Evolutionary conservation across 2,329 filamentous ascomycete species (phyloP).

Genomic region (Pseudocercospora macadamiae): DNA sequence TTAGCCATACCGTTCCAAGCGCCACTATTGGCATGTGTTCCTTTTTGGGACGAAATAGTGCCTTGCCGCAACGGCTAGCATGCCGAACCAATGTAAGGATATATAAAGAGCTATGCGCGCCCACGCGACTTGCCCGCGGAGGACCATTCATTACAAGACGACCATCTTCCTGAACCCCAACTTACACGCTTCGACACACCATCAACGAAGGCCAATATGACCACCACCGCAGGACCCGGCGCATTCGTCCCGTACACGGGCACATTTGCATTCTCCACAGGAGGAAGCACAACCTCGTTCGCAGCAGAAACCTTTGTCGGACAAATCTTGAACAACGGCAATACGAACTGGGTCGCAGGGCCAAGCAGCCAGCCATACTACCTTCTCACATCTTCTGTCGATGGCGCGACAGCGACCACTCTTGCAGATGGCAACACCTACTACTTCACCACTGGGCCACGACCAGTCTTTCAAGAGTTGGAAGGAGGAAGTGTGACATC

Average conservation of each 20-base stretch:
- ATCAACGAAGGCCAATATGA: neutral
- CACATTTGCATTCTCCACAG: neutral
- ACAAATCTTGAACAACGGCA: neutral
- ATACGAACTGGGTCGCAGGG: neutral
- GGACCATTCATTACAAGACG: neutral
- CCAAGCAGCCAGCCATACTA: neutral
- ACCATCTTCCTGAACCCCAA: neutral
- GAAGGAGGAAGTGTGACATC: neutral
- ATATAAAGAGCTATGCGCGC: neutral
- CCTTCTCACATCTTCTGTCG: neutral
- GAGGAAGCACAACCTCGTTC: neutral
- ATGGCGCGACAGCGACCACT: constrained; percentile 8
- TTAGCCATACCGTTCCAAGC: neutral
- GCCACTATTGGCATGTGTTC: neutral
- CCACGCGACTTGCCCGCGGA: neutral
- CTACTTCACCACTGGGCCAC: neutral
- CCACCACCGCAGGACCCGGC: neutral
- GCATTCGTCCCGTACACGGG: constrained; percentile 3
- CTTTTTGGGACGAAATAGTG: neutral
- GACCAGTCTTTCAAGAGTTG: constrained; percentile 1
- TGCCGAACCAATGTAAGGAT: neutral
- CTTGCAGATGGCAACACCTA: constrained; percentile 11
- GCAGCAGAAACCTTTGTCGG: neutral
- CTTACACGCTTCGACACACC: neutral
- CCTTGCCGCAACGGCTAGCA: neutral